Base-by-base conservation (phyloP, 1,139 yeast genomes). In the Pneumocystis oryctolagi region DNA sequence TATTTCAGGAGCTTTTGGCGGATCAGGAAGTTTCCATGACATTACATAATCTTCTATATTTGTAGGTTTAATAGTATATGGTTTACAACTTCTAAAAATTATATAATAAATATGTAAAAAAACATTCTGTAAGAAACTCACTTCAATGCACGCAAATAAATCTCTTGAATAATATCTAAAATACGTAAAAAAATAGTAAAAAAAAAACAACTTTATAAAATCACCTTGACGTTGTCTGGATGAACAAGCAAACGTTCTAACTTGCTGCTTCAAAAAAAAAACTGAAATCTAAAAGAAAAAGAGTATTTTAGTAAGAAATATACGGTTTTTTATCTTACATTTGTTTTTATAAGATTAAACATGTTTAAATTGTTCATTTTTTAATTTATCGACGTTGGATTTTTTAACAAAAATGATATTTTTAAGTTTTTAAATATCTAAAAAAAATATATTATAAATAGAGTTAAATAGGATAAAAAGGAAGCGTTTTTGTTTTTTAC, bases 71-170 rank as follows among this genome's bases (percentile, higher is more conserved):
- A 84, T 73, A 67, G 90, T 84, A 67, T 85, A 81, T 73, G 96
- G 90, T 81, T 89, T 88, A 83, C 86, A 89, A 66, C 84, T 83
- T 47, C 55, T 47, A 25, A 5, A n/a, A n/a, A 12, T n/a, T 16
- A 12, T 47, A 2, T 47, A 8, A 34, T 25, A 47, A 12, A 40
- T 6, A 12, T 3, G 6, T 12, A 47, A 47, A 47, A 25, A 40
- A 3, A 20, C 28, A 16, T 18, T 40, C 30, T 20, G 12, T 4
- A 8, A 9, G 18, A 40, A 40, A 12, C 3, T 1, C 20, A 47
- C 79, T 85, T 87, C 77, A 92, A 80, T 77, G 89, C 95, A 76
- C 82, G 85, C 73, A 90, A 78, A 79, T 90, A 92, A 70, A 90
- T 82, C 69, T 90, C 96, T 75, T 89, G 83, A 73, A 90, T 78